Percentiles rank a stretch among this genome's conserved stretches.
Evolutionary conservation across 2,329 filamentous ascomycete species (phyloP).

Genomic region (Penicillium sp.): DNA sequence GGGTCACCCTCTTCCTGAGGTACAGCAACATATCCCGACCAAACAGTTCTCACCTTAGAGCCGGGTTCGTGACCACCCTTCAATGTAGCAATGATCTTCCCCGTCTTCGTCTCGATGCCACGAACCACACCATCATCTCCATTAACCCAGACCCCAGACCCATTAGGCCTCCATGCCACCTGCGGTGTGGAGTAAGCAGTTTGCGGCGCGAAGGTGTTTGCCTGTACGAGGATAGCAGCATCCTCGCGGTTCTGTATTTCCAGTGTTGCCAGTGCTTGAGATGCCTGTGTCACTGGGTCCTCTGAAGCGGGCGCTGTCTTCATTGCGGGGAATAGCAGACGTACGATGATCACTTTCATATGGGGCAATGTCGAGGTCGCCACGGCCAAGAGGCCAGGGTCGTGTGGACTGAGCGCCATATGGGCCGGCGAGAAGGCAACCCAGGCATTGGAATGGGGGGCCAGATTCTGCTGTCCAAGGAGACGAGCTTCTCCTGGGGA

Average conservation of each 20-base stretch:
- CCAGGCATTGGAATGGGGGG: constrained; percentile 57
- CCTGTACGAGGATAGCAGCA: constrained; percentile 52
- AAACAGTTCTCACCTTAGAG: constrained; percentile 52
- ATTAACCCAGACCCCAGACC: constrained; percentile 56
- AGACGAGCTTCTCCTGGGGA: constrained; percentile 29
- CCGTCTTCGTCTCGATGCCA: constrained; percentile 51
- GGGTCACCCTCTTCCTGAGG: constrained; percentile 17
- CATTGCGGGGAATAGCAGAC: constrained; percentile 45
- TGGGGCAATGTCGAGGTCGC: constrained; percentile 54
- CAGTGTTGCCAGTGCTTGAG: constrained; percentile 45
- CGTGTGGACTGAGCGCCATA: constrained; percentile 48
- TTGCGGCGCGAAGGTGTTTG: constrained; percentile 54
- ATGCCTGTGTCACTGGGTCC: constrained; percentile 39
- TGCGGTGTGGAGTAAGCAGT: constrained; percentile 56
- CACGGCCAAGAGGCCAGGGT: constrained; percentile 49
- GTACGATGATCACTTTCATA: constrained; percentile 55
- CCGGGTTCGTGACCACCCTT: constrained; percentile 48
- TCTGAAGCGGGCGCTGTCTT: constrained; percentile 8
- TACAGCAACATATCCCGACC: constrained; percentile 42
- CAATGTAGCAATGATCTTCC: constrained; percentile 47
- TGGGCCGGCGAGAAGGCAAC: constrained; percentile 53
- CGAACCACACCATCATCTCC: constrained; percentile 56
- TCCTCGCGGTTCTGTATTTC: constrained; percentile 49
- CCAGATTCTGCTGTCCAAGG: constrained; percentile 52
- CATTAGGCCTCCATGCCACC: constrained; percentile 54